Base-by-base conservation (phyloP, 257 asterid genomes). In the Henckelia pumila region DNA sequence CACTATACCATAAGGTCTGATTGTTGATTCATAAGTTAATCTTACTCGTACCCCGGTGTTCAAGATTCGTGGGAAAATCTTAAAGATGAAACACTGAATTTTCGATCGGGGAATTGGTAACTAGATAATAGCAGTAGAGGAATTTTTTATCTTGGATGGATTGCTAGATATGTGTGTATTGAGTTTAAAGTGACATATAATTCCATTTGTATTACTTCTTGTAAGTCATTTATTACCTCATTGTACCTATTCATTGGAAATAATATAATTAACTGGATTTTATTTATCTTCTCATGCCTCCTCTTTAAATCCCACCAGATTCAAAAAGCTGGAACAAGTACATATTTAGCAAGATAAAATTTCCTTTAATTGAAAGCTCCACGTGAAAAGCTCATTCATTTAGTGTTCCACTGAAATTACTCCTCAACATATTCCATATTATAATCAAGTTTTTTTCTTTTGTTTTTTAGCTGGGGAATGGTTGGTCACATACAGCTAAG, bases 1-100 rank as follows among this genome's bases (percentile, higher is more conserved):
- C 50, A 58, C 32, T 67, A 58, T 66, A 22, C 57, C 35, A 63
- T 66, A 61, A 67, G 78, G 82, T 74, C 56, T 58, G 76, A 63
- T 71, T 29, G n/a, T 32, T 11, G 47, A 14, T 7, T 62, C 57
- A 67, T 33, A 47, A 13, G 55, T 61, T 73, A 61, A 59, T 61
- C 33, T 30, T 13, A 9, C 44, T 28, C n/a, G 29, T 22, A 44
- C 66, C 29, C 66, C 33, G 11, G 62, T 16, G 57, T 13, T 47
- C 6, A 25, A 74, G 56, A 55, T 11, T 56, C 22, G 20, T 7
- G 55, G 55, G 55, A 57, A 66, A 44, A 68, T 69, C 3, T 60
- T 33, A 24, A 24, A 52, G 69, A 26, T 3, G 52, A 4, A 66
- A 24, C 59, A 32, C 44, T 17, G 19, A 53, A 30, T 7, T 49